These are phyloP conservation scores for Dalbergia oliveri DNA, from an alignment of 306 rosid genomes.

Conservation along the genomic window DNA sequence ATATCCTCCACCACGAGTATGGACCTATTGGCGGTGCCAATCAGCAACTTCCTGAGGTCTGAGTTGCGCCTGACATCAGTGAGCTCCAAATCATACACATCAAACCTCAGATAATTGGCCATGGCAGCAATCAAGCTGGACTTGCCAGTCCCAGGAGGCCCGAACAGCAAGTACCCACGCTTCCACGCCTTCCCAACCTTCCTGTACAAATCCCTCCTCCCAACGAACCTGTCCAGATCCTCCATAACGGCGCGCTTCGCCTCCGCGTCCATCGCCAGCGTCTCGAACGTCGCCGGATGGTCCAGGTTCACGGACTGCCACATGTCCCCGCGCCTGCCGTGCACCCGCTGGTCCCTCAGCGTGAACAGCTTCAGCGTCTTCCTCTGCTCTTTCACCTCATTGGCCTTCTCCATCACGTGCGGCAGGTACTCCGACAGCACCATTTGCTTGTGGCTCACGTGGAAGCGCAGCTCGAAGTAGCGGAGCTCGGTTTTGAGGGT, in stretches of 20 bases:
- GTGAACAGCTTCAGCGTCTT: constrained; percentile 50
- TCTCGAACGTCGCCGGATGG: constrained; percentile 47
- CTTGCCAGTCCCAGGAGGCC: constrained; percentile 55
- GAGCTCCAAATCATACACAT: constrained; percentile 52
- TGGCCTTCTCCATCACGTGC: constrained; percentile 42
- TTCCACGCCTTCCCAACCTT: constrained; percentile 61
- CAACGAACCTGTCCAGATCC: constrained; percentile 46
- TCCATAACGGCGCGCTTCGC: constrained; percentile 41
- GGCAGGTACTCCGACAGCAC: constrained; percentile 44
- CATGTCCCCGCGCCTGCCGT: neutral
- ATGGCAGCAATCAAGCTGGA: constrained; percentile 55
- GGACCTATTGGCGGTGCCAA: constrained; percentile 39
- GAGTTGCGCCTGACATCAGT: constrained; percentile 41
- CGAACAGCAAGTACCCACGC: constrained; percentile 50
- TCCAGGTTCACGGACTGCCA: constrained; percentile 48
- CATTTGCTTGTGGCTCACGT: constrained; percentile 42
- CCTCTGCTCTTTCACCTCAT: constrained; percentile 34
- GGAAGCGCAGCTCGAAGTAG: constrained; percentile 44
- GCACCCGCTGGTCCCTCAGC: neutral
- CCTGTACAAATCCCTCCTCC: constrained; percentile 45
- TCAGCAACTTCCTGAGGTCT: constrained; percentile 40
- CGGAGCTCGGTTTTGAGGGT: neutral
- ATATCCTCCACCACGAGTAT: constrained; percentile 51
- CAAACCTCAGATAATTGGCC: constrained; percentile 50
- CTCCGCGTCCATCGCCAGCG: constrained; percentile 48